Evolutionary conservation across 257 asterid species (phyloP), one percentile per base, ranked within the genome.

Genomic region (Pogostemon cablin): DNA sequence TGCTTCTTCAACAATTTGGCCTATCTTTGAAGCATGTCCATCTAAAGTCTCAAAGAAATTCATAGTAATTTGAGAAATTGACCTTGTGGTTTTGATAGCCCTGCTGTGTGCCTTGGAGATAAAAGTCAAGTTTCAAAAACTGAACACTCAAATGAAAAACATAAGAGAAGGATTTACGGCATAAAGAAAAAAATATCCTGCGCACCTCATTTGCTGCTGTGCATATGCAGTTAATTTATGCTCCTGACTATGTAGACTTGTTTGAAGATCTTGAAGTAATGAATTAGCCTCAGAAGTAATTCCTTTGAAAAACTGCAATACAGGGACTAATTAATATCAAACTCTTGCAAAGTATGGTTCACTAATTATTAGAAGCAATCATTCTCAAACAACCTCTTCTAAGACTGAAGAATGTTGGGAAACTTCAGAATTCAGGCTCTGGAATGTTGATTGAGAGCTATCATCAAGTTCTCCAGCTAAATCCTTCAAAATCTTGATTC

Each of bases 1-100:
- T n/a, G 95, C 87, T 80, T 95, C 98, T 73, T 87, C 96, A 35
- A 89, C 95, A 61, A 91, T 89, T 63, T 86, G 81, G 56, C 95
- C 92, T 69, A 95, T 64, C 65, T 82, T 87, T 42, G 95, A 84
- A 63, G 91, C 88, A 69, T 91, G 96, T 42, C 55, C 79, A 41
- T 91, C 96, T 78, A 91, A 81, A 55, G 85, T 87, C 67, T 82
- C 74, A 86, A 89, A 93, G 86, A 87, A 93, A 77, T 82, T 77
- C 50, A 59, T 83, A 41, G 90, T 84, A 65, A 78, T 80, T 73
- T 87, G 80, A 49, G 95, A 90, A 48, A 90, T 86, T 69, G 98
- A 85, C 72, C 98, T 85, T 47, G 92, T 80, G 17, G 86, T 72
- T 57, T 79, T 86, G 66, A 88, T 80, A 57, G 96, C 85, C 84